Base-by-base conservation (phyloP, 345 rosid genomes). In the Eucalyptus victrix region DNA sequence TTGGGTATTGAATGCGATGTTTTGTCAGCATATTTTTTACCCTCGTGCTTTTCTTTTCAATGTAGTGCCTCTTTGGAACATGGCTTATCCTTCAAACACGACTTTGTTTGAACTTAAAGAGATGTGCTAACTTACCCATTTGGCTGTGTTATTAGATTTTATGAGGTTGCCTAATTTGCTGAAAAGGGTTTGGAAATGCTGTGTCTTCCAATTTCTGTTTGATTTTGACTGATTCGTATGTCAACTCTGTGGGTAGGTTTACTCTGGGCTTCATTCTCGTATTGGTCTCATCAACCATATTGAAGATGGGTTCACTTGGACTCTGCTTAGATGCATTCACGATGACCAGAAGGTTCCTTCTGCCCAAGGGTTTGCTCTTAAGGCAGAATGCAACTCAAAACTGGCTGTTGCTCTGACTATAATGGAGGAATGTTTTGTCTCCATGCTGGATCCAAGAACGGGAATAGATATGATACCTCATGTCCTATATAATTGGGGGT, bases 381-480 rank as follows among this genome's bases (percentile, higher is more conserved):
- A 96, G 93, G 99, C 98, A 58, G 99, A 96, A 93, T 95, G 99
- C 94, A 96, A 97, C 95, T 94, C 98, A 45, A 97, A 96, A 88
- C 92, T 97, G 91, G 98, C 96, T 69, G 97, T 97, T 91, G 96
- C 97, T 89, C 96, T 97, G 90, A 94, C 99, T 62, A 94, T 97
- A 65, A 94, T 97, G 98, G 99, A 97, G 93, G 99, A 96, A 91
- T 95, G 98, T 92, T 97, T 97, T 94, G 96, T 92, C 91, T 92
- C 99, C 76, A 97, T 97, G 99, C 92, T 97, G 88, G 99, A 97
- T 93, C 93, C 97, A 86, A 95, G 97, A 93, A 97, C 99, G 15
- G 99, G 99, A 91, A 92, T 97, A 88, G 94, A 96, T 92, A 96
- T 97, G 99, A 93, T 96, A 93, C 98, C 99, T 86, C 99, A 96